phyloP scores from a whole-genome alignment of 305 asterid species.

The Solanum hybrid region DNA sequence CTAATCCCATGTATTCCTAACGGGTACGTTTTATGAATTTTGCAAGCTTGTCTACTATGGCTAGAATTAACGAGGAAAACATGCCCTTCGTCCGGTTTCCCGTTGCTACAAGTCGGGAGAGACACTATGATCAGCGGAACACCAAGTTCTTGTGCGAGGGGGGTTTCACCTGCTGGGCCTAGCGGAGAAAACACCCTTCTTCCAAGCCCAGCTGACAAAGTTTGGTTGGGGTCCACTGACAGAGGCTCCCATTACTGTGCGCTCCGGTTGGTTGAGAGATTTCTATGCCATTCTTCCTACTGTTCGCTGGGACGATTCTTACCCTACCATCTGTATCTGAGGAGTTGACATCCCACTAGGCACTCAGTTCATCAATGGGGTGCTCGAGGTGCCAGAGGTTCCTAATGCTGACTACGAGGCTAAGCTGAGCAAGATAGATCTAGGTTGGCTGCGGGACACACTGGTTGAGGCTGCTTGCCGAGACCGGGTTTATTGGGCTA shows the following conservation, averaged over 20 bases:
- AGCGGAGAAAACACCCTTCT: not conserved
- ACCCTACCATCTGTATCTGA: not conserved
- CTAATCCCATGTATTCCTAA: not conserved
- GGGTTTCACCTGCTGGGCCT: not conserved
- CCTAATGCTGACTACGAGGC: no score
- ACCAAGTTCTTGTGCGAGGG: not conserved
- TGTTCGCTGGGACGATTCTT: not conserved
- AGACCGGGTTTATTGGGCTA: no score
- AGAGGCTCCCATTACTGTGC: not conserved
- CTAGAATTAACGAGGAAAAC: not conserved
- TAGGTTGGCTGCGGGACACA: no score
- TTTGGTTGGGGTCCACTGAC: not conserved
- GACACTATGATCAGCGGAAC: not conserved
- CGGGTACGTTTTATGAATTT: not conserved
- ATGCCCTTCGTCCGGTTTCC: not conserved
- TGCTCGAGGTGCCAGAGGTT: no score
- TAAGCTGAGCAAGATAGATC: no score
- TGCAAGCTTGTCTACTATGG: not conserved
- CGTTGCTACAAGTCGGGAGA: not conserved
- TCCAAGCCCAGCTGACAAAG: not conserved
- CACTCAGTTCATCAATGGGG: no score
- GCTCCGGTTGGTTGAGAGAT: not conserved
- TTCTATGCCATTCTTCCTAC: not conserved
- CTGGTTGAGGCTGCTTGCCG: no score
- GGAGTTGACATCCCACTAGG: not conserved